These are phyloP conservation scores for Xerocomellus amylosporus DNA, from an alignment of 768 basidiomycete species.

Conservation along the genomic window DNA sequence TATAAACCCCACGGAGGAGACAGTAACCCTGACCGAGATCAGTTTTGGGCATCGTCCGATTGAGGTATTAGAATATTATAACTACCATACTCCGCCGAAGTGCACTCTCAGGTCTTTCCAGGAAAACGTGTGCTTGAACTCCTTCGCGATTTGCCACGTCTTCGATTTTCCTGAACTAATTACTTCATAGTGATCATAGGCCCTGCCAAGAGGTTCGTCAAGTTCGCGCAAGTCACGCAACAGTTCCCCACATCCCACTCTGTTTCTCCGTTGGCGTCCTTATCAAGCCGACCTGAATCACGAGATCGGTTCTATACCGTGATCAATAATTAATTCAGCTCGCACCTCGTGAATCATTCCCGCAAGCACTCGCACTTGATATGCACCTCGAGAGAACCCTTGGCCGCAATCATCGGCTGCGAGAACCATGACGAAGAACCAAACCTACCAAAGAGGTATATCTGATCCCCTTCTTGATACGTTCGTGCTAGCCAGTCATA, in stretches of 20 bases:
- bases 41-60: not conserved
- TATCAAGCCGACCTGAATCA: conserved; percentile 3
- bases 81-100: not conserved
- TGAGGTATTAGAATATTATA: too few species aligned
- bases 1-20: conserved; percentile 10
- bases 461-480: conserved; percentile 33
- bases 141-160: conserved; percentile 13
- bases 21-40: conserved; percentile 6
- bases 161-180: conserved; percentile 11
- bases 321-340: accelerated
- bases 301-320: not conserved
- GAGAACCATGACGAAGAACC: not conserved
- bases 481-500: conserved; percentile 34
- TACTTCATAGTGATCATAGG: conserved; percentile 12
- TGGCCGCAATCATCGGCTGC: not conserved
- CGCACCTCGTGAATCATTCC: conserved; percentile 40
- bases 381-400: conserved; percentile 46
- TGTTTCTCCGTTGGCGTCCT: conserved; percentile 22
- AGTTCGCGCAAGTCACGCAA: not conserved
- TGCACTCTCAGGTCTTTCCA: conserved; percentile 4
- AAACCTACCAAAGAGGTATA: conserved; percentile 35
- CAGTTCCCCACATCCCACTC: conserved; percentile 15
- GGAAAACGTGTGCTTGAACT: conserved; percentile 43
- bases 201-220: conserved; percentile 3
- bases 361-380: conserved; percentile 39